Percentiles rank a stretch among this genome's conserved stretches.
Evolutionary conservation across 306 rosid genomes (phyloP).

Genomic region (Trifolium repens): DNA sequence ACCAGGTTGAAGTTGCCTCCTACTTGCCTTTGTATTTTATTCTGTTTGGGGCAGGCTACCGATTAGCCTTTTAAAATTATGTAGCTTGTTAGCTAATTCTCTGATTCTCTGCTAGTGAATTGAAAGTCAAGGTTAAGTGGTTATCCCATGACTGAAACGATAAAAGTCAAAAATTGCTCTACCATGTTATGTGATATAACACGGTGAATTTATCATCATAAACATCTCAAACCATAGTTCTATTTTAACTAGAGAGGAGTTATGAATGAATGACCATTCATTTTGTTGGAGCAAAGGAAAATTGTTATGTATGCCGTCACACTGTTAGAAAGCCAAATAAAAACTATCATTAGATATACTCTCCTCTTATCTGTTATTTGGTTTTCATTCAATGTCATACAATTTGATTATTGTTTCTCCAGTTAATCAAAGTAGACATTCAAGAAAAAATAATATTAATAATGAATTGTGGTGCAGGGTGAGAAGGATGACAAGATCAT

Average conservation of each 20-base stretch:
- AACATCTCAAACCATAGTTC: slow-evolving; percentile 3
- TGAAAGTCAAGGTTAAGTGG: slow-evolving; percentile 29
- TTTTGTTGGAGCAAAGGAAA: slow-evolving; percentile 14
- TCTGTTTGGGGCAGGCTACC: not conserved
- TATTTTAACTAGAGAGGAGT: slow-evolving; percentile 20
- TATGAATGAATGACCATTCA: slow-evolving; percentile 11
- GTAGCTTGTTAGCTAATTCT: not conserved
- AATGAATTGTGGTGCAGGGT: slow-evolving; percentile 61
- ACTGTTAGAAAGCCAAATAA: not conserved
- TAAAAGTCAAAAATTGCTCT: slow-evolving; percentile 17
- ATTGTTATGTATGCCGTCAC: not conserved
- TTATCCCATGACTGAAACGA: slow-evolving; percentile 6
- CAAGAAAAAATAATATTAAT: slow-evolving; percentile 2
- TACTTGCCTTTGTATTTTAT: slow-evolving; percentile 2
- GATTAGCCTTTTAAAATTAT: not conserved
- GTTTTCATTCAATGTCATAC: not conserved
- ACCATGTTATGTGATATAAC: slow-evolving; percentile 21
- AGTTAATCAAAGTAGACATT: slow-evolving; percentile 4
- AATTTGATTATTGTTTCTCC: not conserved
- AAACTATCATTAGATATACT: not conserved
- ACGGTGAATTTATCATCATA: slow-evolving; percentile 15
- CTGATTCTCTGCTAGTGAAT: slow-evolving; percentile 7
- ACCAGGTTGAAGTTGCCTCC: slow-evolving; percentile 64
- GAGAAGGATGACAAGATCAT: slow-evolving; percentile 98
- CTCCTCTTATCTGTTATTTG: slow-evolving; percentile 17